Conservation (phyloP, 179 eudicot species). For the Spergularia azorica region DNA sequence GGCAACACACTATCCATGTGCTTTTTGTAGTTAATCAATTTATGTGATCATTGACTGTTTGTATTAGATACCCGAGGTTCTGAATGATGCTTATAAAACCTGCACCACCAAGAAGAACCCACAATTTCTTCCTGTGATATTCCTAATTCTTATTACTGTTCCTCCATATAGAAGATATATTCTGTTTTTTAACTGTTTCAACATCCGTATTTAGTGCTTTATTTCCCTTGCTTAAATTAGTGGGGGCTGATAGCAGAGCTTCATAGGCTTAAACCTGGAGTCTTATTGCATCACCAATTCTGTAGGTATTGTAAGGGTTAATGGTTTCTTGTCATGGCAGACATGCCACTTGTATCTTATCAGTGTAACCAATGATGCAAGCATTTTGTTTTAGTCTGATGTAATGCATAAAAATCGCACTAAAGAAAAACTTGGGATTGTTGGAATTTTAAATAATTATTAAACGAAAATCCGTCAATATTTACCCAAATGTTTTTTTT, state of each 20-base stretch:
- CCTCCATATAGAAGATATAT: background rate
- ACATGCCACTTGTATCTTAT: too few relatives aligned
- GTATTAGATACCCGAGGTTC: background rate
- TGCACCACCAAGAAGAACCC: background rate
- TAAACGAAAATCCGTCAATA: background rate
- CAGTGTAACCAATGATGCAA: too few relatives aligned
- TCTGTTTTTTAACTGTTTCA: too few relatives aligned
- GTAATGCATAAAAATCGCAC: background rate
- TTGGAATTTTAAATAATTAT: background rate
- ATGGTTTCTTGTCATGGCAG: too few relatives aligned
- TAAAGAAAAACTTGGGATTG: background rate
- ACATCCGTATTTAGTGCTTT: too few relatives aligned
- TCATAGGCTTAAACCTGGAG: too few relatives aligned
- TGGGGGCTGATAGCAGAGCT: too few relatives aligned
- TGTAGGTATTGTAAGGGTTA: too few relatives aligned
- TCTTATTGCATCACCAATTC: too few relatives aligned
- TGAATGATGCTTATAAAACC: background rate
- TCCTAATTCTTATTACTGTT: background rate
- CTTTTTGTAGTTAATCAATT: background rate
- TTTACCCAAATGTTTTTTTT: background rate
- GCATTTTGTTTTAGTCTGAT: background rate
- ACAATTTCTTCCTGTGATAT: background rate
- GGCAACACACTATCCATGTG: slow-evolving; percentile 39
- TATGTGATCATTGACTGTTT: background rate
- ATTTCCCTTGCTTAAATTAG: too few relatives aligned